These are phyloP conservation scores for Spathaspora passalidarum DNA, from an alignment of 805 yeast genomes.

Conservation along the genomic window DNA sequence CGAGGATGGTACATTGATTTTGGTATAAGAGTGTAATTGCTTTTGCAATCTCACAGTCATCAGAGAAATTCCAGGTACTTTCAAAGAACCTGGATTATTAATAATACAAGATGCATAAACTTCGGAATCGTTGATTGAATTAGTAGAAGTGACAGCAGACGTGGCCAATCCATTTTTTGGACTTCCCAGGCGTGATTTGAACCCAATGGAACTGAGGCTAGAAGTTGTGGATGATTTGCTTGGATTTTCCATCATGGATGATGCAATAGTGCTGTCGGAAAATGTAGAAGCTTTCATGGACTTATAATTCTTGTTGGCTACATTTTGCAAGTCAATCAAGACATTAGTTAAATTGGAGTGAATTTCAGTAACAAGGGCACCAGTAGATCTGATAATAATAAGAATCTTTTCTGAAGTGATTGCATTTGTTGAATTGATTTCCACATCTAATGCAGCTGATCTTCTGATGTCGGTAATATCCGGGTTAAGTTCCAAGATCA, in stretches of 20 bases:
- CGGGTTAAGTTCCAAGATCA: constrained; percentile 28
- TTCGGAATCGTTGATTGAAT: constrained; percentile 1
- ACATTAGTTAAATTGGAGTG: constrained; percentile 24
- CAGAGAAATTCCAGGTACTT: neutral
- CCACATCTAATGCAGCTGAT: constrained; percentile 40
- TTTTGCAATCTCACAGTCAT: constrained; percentile 38
- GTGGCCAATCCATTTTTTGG: neutral
- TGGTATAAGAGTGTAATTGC: constrained; percentile 27
- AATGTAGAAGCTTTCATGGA: constrained; percentile 11
- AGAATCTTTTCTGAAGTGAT: constrained; percentile 25
- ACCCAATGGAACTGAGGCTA: constrained; percentile 14
- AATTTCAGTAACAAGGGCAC: constrained; percentile 23
- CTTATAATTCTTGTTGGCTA: constrained; percentile 3
- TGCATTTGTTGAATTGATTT: constrained; percentile 30
- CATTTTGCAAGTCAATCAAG: constrained; percentile 19
- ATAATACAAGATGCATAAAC: constrained; percentile 11
- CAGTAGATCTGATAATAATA: constrained; percentile 31
- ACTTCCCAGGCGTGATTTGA: constrained; percentile 6
- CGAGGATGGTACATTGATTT: constrained; percentile 34
- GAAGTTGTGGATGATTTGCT: constrained; percentile 25
- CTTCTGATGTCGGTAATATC: constrained; percentile 23
- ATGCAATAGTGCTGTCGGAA: constrained; percentile 28
- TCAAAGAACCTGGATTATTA: constrained; percentile 4
- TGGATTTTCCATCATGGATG: constrained; percentile 36
- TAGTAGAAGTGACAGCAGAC: neutral